Conservation (phyloP, 1,284 basidiomycete species). For the Melampsora larici-populina region DNA sequence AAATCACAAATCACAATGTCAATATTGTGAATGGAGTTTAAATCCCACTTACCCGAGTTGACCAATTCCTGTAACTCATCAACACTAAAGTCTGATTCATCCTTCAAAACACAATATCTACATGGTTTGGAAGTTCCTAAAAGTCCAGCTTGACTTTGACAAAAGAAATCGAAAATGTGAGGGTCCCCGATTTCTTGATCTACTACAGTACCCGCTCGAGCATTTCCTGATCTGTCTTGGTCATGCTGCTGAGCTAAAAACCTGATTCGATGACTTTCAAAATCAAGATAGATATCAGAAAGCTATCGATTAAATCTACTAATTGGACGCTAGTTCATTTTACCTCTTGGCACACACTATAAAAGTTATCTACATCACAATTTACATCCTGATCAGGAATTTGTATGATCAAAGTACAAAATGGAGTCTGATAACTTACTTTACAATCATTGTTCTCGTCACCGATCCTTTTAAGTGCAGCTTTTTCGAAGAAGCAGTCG, state of each 20-base stretch:
- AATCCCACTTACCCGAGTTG: constrained; percentile 11
- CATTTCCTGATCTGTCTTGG: constrained; percentile 30
- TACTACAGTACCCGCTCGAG: constrained; percentile 20
- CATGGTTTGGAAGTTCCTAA: constrained; percentile 32
- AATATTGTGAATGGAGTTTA: neutral
- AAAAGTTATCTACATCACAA: constrained; percentile 28
- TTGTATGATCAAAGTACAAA: no score
- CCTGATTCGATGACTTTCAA: constrained; percentile 23
- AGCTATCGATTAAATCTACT: no score
- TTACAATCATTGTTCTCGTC: no score
- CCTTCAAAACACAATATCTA: constrained; percentile 26
- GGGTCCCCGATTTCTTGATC: constrained; percentile 29
- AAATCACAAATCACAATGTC: neutral
- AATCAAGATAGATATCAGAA: neutral
- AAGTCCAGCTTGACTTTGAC: constrained; percentile 26
- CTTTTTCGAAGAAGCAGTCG: no score
- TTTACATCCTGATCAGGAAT: neutral
- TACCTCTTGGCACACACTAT: constrained; percentile 41
- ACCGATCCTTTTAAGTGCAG: no score
- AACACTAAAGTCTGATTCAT: constrained; percentile 14
- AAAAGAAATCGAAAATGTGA: constrained; percentile 33
- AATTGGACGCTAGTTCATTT: neutral
- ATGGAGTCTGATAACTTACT: no score
- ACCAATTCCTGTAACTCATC: constrained; percentile 20
- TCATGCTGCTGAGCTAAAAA: neutral